Conservation (phyloP, 441 rosid species). For the Geranium incanum region DNA sequence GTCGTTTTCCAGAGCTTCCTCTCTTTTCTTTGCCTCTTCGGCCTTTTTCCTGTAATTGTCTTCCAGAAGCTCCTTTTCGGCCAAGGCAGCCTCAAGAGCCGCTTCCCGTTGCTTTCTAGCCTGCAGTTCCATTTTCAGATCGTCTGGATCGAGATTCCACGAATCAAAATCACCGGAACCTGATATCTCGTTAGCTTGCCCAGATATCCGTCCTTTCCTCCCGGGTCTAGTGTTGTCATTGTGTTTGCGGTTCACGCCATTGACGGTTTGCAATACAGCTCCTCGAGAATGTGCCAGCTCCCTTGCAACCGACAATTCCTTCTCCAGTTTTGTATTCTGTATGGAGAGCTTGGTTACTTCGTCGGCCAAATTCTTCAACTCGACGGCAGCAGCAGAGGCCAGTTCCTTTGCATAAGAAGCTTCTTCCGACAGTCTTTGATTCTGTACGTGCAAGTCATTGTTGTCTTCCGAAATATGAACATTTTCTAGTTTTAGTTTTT, state of each 20-base stretch:
- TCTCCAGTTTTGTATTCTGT: constrained; percentile 79
- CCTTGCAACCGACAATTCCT: constrained; percentile 62
- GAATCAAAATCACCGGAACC: constrained; percentile 59
- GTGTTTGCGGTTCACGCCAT: constrained; percentile 51
- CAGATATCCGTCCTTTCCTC: constrained; percentile 69
- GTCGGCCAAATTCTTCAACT: constrained; percentile 86
- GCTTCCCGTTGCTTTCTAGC: constrained; percentile 85
- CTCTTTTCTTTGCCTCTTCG: constrained; percentile 83
- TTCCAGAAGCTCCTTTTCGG: constrained; percentile 70
- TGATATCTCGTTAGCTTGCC: constrained; percentile 46
- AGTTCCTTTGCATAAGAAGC: constrained; percentile 94
- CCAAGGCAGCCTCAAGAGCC: constrained; percentile 79
- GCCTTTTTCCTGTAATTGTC: constrained; percentile 66
- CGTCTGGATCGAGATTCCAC: constrained; percentile 75
- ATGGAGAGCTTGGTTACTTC: constrained; percentile 88
- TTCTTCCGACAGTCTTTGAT: constrained; percentile 87
- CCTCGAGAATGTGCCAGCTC: constrained; percentile 59
- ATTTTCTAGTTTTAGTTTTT: constrained; percentile 64
- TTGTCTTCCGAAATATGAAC: constrained; percentile 79
- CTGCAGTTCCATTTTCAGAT: constrained; percentile 74
- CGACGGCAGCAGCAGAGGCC: constrained; percentile 99
- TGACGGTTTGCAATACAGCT: constrained; percentile 29
- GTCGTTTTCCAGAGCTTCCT: constrained; percentile 89
- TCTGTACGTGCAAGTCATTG: constrained; percentile 71
- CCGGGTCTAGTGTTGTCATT: constrained; percentile 53